These are phyloP conservation scores for Tephrocybe sp. DNA, from an alignment of 768 basidiomycete genomes.

Conservation along the genomic window DNA sequence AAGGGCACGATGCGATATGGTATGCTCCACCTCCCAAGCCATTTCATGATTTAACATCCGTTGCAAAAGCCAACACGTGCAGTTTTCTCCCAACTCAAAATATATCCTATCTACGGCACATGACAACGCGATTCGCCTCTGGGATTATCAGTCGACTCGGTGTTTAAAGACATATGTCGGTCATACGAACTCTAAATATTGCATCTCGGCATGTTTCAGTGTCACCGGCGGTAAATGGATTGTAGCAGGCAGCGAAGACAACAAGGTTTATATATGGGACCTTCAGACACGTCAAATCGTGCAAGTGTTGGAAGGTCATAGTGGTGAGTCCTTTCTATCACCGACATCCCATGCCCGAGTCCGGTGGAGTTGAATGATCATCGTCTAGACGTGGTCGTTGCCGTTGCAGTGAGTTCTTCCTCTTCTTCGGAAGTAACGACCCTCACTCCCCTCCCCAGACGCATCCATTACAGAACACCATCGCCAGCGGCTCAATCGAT, in stretches of 20 bases:
- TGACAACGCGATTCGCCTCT: conserved; percentile 88
- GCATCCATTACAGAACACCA: conserved; percentile 82
- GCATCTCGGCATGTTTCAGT: conserved; percentile 80
- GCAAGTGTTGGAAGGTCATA: conserved; percentile 75
- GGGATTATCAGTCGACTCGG: conserved; percentile 91
- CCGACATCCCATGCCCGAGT: neutral
- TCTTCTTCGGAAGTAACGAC: conserved; percentile 2
- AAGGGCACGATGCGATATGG: conserved; percentile 85
- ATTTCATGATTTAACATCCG: neutral
- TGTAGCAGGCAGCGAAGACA: conserved; percentile 87
- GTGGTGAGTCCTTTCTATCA: conserved; percentile 40
- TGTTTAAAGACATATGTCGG: conserved; percentile 89
- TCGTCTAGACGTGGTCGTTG: conserved; percentile 68
- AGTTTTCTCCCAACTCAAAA: conserved; percentile 94
- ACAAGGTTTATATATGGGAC: conserved; percentile 90
- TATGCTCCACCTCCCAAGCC: conserved; percentile 26
- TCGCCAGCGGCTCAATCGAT: conserved; percentile 85
- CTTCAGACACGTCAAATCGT: conserved; percentile 83
- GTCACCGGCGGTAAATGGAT: conserved; percentile 89
- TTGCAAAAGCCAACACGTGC: conserved; percentile 71
- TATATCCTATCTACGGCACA: conserved; percentile 93
- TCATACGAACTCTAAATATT: conserved; percentile 80
- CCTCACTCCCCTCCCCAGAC: conserved; percentile 46
- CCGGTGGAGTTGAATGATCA: neutral
- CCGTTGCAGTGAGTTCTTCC: conserved; percentile 58